phyloP scores from a whole-genome alignment of 2,329 filamentous ascomycete species.

The Aureobasidium subglaciale region DNA sequence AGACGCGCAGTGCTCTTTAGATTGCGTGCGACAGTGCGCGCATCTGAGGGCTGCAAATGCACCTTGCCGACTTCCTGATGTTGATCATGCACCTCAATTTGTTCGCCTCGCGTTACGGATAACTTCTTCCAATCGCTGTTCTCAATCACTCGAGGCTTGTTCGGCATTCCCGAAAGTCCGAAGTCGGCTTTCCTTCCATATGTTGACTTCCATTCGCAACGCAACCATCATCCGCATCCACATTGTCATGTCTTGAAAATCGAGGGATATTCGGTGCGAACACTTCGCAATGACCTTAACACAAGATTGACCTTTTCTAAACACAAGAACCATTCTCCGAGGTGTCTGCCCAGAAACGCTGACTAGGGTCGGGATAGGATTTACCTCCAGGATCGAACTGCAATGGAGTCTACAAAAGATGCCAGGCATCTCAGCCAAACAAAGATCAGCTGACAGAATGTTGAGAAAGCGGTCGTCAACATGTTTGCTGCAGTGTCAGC shows the following conservation, averaged over 20 bases:
- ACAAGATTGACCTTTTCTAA: no score
- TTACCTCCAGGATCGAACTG: no score
- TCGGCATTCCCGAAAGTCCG: not conserved
- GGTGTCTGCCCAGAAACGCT: no score
- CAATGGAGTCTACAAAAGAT: no score
- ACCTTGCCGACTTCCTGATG: not conserved
- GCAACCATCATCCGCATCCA: not conserved
- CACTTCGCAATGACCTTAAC: no score
- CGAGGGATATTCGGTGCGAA: no score
- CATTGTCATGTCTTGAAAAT: not conserved
- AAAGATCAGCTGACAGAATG: no score
- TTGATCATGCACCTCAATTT: not conserved
- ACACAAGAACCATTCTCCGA: no score
- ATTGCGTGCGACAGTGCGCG: slow-evolving; percentile 3
- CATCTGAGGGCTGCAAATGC: not conserved
- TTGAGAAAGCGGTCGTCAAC: not conserved
- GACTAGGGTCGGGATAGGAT: no score
- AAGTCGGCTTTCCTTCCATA: not conserved
- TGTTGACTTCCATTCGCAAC: not conserved
- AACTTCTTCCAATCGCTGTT: not conserved
- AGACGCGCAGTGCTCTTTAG: not conserved
- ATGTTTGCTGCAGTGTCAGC: not conserved
- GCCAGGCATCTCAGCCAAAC: no score
- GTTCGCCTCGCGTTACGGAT: not conserved
- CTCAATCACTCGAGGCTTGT: not conserved